phyloP scores from a whole-genome alignment of 1,284 basidiomycete genomes.

The Macrocystidia cucumis region DNA sequence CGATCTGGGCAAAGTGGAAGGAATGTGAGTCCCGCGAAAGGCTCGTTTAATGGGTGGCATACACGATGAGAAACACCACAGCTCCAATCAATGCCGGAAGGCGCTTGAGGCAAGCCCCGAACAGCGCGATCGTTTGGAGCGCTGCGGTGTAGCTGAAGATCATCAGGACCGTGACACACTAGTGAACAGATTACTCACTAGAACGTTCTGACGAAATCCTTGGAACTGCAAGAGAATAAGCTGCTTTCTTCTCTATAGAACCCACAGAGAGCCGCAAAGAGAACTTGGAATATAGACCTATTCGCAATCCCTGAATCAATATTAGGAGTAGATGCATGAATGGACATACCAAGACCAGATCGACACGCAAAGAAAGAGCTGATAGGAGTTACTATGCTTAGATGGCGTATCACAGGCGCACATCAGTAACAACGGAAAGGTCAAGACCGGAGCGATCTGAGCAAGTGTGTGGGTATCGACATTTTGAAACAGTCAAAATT shows the following conservation, averaged over 20 bases:
- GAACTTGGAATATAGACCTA: slow-evolving; percentile 29
- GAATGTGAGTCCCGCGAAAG: too few relatives aligned
- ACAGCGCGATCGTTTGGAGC: slow-evolving; percentile 58
- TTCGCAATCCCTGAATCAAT: neutral
- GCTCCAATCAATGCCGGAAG: slow-evolving; percentile 45
- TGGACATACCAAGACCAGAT: slow-evolving; percentile 41
- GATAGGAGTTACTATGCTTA: slow-evolving; percentile 39
- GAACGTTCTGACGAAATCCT: slow-evolving; percentile 38
- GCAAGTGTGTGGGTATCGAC: slow-evolving; percentile 2
- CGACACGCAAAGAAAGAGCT: slow-evolving; percentile 36
- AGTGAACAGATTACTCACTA: slow-evolving; percentile 4
- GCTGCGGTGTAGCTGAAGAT: slow-evolving; percentile 57
- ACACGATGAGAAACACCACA: slow-evolving; percentile 40
- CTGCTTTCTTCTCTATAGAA: slow-evolving; percentile 26
- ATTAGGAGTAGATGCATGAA: neutral
- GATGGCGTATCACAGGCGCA: slow-evolving; percentile 50
- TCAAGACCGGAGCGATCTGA: slow-evolving; percentile 14
- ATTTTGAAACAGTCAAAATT: neutral
- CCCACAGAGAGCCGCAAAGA: slow-evolving; percentile 34
- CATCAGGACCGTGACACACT: neutral
- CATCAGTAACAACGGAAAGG: slow-evolving; percentile 25
- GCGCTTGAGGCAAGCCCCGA: slow-evolving; percentile 56
- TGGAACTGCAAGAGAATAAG: slow-evolving; percentile 31
- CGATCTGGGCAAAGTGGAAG: too few relatives aligned
- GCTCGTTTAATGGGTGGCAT: too few relatives aligned